A percentile compares a stretch with the other conserved stretches of the same genome.
These are phyloP conservation scores for Pseudoscleropodium purum DNA, from an alignment of 225 moss, liverwort and hornwort genomes.

Conservation along the genomic window DNA sequence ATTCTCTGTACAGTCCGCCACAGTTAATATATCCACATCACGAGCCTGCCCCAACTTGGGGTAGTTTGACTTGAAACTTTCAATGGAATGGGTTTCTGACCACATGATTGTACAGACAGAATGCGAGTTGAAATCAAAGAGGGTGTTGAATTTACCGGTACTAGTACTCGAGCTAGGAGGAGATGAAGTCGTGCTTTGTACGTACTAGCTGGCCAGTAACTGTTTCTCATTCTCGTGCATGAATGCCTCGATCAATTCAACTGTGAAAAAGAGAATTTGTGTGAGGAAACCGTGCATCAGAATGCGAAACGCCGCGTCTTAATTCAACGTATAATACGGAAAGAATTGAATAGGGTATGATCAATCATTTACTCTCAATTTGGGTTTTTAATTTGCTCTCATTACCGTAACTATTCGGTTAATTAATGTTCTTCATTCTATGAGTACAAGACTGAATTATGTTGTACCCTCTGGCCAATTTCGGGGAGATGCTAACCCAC, in stretches of 20 bases:
- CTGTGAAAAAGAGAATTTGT: neutral
- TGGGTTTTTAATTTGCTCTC: neutral
- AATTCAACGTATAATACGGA: neutral
- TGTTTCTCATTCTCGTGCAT: neutral
- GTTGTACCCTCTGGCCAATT: neutral
- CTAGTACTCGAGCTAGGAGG: neutral
- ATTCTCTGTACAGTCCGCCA: neutral
- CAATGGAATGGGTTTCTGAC: neutral
- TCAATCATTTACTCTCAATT: neutral
- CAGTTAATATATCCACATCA: neutral
- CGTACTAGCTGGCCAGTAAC: neutral
- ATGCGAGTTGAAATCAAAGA: neutral
- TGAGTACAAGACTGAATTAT: neutral
- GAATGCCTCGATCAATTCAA: neutral
- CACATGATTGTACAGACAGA: neutral
- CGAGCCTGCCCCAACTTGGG: neutral
- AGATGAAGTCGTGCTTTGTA: neutral
- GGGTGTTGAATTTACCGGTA: neutral
- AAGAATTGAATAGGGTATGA: neutral
- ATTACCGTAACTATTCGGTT: neutral
- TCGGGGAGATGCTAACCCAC: neutral
- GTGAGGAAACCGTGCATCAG: neutral
- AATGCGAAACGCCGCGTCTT: neutral
- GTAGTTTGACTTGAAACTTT: neutral
- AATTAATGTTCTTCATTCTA: neutral